Evolutionary conservation across 2,329 filamentous ascomycete species (phyloP), one percentile per base, ranked within the genome.

Genomic region (Pseudogymnoascus sp.): DNA sequence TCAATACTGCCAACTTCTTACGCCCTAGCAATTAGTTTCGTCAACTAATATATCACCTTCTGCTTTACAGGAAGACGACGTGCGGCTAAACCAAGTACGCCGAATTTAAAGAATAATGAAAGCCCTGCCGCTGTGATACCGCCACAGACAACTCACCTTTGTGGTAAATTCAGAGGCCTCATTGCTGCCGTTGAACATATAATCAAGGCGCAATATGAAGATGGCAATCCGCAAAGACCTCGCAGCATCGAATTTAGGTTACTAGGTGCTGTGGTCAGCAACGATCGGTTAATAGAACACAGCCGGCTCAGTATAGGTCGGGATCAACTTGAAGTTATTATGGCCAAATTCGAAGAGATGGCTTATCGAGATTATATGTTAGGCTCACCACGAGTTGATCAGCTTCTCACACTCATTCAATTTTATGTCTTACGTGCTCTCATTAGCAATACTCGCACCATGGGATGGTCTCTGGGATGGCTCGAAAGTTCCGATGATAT

Each of bases 341-440:
- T 64, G 2, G 31, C 39, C 14, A 16, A 61, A 39, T 61, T 64
- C 18, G 51, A 47, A 40, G 26, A 42, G 47, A 12, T 42, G 23
- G 64, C 62, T n/a, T 26, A 31, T 62, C 34, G 26, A 59, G 63
- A 60, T 18, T 65, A 65, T 42, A 42, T 64, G 10, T 26, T 63
- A 16, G 64, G 67, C 8, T 67, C 66, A 26, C 68, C 67, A 23
- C 45, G 63, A 10, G 51, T 59, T 4, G 67, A 69, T 40, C 64
- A 63, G 14, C 62, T 68, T 5, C 42, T 69, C 4, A 67, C 64
- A 1, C 54, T 71, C 1, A 62, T 69, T 26, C 62, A 69, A 61
- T 67, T 71, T 64, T 70, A 70, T 36, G 68, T 70, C 8, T 64
- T 68, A n/a, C 60, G 67, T 4, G 69, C 69, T n/a, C 40, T 68